Base-by-base conservation (phyloP, 495 filamentous ascomycete species). In the Aspergillus mulundensis region DNA sequence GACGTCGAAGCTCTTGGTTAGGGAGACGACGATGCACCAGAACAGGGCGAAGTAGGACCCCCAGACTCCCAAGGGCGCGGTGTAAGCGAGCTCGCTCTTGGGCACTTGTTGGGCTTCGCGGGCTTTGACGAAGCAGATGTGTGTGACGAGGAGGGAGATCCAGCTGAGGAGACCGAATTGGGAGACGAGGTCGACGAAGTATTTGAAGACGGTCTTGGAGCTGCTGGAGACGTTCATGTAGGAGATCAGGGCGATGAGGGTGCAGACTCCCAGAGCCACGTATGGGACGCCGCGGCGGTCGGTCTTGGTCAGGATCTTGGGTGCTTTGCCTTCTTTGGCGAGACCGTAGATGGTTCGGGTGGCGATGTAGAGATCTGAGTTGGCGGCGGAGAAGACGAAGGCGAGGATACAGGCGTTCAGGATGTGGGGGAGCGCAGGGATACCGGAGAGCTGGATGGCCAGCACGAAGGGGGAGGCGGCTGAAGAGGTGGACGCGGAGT, bases 101-200 rank as follows among this genome's bases (percentile, higher is more conserved):
- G 81, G 77, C n/a, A 95, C 71, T 42, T 78, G 76, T 69, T 95
- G 91, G 1, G 84, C 91, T 44, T 77, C 77, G 53, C 90, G 86
- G 0, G 86, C 91, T 0, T 79, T 76, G 23, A 91, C 79, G 63
- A 95, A 95, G 70, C 68, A 86, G 62, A 95, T 87, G 70, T 95
- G 90, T 1, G 87, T 86, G 48, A 93, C 79, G 0, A 95, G 79
- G 52, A 95, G 86, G 0, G 88, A 91, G 54, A 94, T 85, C 89
- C 90, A 91, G 57, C 87, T 91, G 21, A 96, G 65, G 7, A 91
- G 77, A 42, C 88, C 88, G 64, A 90, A 89, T 61, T 92, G 87
- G 32, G 86, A 89, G 30, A 86, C 85, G 28, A 96, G 77, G 65
- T 92, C 90, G 58, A 94, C 86, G 57, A 96, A 94, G 78, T 93